Evolutionary conservation across 2,329 filamentous ascomycete genomes (phyloP).

Genomic region (Fusarium hostae): DNA sequence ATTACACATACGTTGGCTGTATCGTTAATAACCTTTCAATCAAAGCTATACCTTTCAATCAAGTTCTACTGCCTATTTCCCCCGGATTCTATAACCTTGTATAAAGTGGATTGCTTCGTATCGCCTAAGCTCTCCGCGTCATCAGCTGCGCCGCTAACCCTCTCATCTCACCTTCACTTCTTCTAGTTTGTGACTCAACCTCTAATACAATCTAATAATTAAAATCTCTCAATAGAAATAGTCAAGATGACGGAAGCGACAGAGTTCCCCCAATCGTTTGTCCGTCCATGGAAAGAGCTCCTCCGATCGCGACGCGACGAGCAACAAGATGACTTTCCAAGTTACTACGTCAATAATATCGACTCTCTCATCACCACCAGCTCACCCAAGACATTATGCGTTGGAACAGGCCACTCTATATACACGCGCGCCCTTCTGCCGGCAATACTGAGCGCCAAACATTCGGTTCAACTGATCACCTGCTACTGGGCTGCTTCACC

Average conservation of each 20-base stretch:
- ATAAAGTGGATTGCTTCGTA: slow-evolving; percentile 24
- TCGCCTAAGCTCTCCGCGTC: slow-evolving; percentile 19
- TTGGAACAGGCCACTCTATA: slow-evolving; percentile 69
- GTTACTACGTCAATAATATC: slow-evolving; percentile 57
- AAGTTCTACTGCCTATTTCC: background rate
- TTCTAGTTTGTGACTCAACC: background rate
- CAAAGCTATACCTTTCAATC: background rate
- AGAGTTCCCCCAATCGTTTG: slow-evolving; percentile 52
- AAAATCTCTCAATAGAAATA: background rate
- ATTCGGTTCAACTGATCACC: slow-evolving; percentile 79
- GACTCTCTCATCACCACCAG: slow-evolving; percentile 62
- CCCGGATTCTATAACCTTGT: background rate
- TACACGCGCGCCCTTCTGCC: slow-evolving; percentile 67
- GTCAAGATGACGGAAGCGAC: slow-evolving; percentile 12
- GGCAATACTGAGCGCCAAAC: slow-evolving; percentile 67
- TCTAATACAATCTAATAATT: background rate
- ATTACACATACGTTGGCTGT: background rate
- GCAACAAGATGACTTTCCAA: slow-evolving; percentile 58
- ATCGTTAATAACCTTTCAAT: background rate
- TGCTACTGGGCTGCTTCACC: slow-evolving; percentile 82
- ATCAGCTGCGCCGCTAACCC: slow-evolving; percentile 24
- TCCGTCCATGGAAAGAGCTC: slow-evolving; percentile 52
- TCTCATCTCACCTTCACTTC: background rate
- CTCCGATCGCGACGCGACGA: slow-evolving; percentile 48
- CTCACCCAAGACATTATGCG: slow-evolving; percentile 58